A percentile compares a stretch with the other conserved stretches of the same genome.
Evolutionary conservation across 164 flowering plant genomes (phyloP).

Genomic region (Kalanchoe fedtschenkoi): DNA sequence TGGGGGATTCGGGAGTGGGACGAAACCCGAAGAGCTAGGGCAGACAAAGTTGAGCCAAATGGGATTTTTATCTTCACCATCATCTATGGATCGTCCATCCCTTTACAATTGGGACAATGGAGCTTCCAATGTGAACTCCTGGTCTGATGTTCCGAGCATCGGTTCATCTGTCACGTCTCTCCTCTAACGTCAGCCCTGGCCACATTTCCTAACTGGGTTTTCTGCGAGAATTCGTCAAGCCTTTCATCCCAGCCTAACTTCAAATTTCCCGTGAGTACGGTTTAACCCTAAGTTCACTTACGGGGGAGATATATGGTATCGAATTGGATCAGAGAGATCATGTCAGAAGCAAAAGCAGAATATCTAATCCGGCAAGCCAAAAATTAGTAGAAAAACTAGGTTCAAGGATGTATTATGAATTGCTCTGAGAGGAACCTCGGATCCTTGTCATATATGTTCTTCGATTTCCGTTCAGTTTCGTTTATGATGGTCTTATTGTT

Average conservation of each 20-base stretch:
- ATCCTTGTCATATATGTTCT: slow-evolving; percentile 32
- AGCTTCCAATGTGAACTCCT: slow-evolving; percentile 17
- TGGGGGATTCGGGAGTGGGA: not conserved
- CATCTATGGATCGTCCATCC: slow-evolving; percentile 30
- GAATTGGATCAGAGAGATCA: slow-evolving; percentile 73
- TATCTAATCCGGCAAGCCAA: slow-evolving; percentile 20
- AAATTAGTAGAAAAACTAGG: slow-evolving; percentile 15
- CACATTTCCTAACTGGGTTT: not conserved
- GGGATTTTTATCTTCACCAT: slow-evolving; percentile 15
- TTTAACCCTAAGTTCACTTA: slow-evolving; percentile 6
- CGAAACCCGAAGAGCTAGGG: not conserved
- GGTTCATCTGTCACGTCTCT: slow-evolving; percentile 46
- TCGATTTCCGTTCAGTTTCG: not conserved
- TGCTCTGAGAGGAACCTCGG: slow-evolving; percentile 95
- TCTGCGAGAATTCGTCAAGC: too few species aligned
- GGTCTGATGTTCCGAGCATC: slow-evolving; percentile 42
- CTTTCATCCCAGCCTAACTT: not conserved
- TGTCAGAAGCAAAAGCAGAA: slow-evolving; percentile 44
- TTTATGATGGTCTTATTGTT: not conserved
- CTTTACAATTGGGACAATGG: slow-evolving; percentile 16
- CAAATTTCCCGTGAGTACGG: slow-evolving; percentile 10
- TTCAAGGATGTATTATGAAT: slow-evolving; percentile 11
- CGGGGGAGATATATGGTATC: slow-evolving; percentile 13
- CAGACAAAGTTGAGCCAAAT: not conserved
- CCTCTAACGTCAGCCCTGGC: slow-evolving; percentile 24